Conservation (phyloP, 345 rosid species). For the Lepidium didymum region DNA sequence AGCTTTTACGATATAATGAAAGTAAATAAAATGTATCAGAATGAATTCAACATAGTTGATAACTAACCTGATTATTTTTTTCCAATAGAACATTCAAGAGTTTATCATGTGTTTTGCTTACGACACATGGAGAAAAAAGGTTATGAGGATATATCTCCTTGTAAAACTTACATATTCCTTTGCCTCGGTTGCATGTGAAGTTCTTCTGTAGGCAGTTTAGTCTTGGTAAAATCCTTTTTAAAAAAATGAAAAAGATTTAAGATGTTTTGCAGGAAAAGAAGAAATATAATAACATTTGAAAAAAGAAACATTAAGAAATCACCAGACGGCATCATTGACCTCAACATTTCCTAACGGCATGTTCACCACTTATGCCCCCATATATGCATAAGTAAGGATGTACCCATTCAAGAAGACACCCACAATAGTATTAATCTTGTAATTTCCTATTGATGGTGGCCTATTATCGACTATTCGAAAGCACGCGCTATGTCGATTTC, state of each 20-base stretch:
- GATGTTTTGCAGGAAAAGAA: background rate
- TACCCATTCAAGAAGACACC: too few species aligned
- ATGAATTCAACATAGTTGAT: too few species aligned
- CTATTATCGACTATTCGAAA: too few species aligned
- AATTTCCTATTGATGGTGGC: too few species aligned
- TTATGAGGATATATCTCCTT: background rate
- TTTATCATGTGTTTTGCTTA: background rate
- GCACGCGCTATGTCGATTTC: too few species aligned
- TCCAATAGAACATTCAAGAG: background rate
- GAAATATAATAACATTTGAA: background rate
- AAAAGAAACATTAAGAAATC: background rate
- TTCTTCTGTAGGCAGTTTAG: constrained; percentile 54
- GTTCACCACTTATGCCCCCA: too few species aligned
- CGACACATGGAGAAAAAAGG: background rate
- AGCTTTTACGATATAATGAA: background rate
- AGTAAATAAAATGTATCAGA: background rate
- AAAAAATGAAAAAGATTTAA: background rate
- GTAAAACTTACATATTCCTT: constrained; percentile 46
- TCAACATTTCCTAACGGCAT: too few species aligned
- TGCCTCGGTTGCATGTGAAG: constrained; percentile 50
- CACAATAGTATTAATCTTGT: too few species aligned
- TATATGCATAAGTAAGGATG: too few species aligned
- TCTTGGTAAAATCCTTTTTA: constrained; percentile 31
- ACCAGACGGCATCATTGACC: too few species aligned
- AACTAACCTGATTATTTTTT: too few species aligned